Evolutionary conservation across 2,329 filamentous ascomycete genomes (phyloP).

Genomic region (Aspergillus nomiae): DNA sequence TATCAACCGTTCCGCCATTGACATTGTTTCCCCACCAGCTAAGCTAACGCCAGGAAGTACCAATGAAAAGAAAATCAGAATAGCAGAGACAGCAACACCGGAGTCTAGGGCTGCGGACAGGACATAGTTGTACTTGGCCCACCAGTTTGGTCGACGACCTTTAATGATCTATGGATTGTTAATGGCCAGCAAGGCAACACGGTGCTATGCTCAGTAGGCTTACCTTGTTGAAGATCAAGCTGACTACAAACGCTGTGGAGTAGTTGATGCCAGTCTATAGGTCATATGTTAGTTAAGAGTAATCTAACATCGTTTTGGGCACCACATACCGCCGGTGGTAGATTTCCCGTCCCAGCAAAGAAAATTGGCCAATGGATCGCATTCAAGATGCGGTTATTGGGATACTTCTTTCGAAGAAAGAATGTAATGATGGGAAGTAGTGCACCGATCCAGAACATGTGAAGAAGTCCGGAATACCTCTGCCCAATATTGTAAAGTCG

Average conservation of each 20-base stretch:
- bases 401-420: conserved; percentile 58
- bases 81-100: conserved; percentile 36
- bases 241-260: conserved; percentile 26
- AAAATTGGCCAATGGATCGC: conserved; percentile 30
- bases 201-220: not conserved
- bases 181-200: not conserved
- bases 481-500: conserved; percentile 49
- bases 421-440: conserved; percentile 51
- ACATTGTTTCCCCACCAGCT: conserved; percentile 40
- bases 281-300: not conserved
- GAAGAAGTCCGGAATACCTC: conserved; percentile 49
- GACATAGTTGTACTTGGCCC: conserved; percentile 36
- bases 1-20: conserved; percentile 36
- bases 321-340: conserved; percentile 25
- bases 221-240: conserved; percentile 39
- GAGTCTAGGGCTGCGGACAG: conserved; percentile 38
- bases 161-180: conserved; percentile 14
- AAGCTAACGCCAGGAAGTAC: conserved; percentile 34
- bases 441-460: conserved; percentile 54
- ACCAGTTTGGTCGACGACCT: conserved; percentile 20
- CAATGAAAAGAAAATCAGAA: conserved; percentile 41
- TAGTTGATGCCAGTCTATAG: conserved; percentile 27
- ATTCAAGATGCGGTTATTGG: conserved; percentile 45
- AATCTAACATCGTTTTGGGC: not conserved
- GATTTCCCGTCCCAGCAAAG: conserved; percentile 26